A percentile compares a stretch with the other conserved stretches of the same genome.
These are phyloP conservation scores for Francoa sonchifolia DNA, from an alignment of 441 rosid species.

Conservation along the genomic window DNA sequence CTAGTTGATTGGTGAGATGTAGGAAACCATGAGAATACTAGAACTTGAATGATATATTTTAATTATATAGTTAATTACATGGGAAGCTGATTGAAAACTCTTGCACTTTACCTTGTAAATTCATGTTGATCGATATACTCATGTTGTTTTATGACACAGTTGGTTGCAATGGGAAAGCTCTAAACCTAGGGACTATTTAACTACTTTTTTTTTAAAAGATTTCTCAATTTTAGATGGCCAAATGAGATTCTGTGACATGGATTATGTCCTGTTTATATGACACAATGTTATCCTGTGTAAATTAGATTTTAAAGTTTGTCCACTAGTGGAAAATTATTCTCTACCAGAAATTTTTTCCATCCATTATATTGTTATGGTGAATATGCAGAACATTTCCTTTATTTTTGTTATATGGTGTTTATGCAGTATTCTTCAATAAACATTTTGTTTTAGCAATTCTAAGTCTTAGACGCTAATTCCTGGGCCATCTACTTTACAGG, in stretches of 20 bases:
- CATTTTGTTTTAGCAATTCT: not conserved
- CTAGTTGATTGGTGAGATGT: not conserved
- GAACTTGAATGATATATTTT: not conserved
- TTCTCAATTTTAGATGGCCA: not conserved
- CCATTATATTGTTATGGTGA: not conserved
- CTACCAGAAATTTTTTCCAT: not conserved
- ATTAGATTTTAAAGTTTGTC: not conserved
- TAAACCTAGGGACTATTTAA: not conserved
- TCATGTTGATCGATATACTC: no score
- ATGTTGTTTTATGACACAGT: no score
- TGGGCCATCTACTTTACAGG: conserved; percentile 28
- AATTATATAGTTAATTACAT: no score
- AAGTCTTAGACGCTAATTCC: not conserved
- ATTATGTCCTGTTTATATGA: not conserved
- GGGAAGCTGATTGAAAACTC: no score
- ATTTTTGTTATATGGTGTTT: no score
- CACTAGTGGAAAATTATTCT: no score
- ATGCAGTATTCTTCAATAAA: not conserved
- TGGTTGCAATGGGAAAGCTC: no score
- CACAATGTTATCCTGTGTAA: not conserved
- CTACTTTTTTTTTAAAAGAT: not conserved
- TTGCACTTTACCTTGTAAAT: no score
- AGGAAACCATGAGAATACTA: not conserved
- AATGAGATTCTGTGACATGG: not conserved
- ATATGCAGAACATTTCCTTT: no score